These are phyloP conservation scores for Rheum nobile DNA, from an alignment of 148 eudicot genomes.

Conservation along the genomic window DNA sequence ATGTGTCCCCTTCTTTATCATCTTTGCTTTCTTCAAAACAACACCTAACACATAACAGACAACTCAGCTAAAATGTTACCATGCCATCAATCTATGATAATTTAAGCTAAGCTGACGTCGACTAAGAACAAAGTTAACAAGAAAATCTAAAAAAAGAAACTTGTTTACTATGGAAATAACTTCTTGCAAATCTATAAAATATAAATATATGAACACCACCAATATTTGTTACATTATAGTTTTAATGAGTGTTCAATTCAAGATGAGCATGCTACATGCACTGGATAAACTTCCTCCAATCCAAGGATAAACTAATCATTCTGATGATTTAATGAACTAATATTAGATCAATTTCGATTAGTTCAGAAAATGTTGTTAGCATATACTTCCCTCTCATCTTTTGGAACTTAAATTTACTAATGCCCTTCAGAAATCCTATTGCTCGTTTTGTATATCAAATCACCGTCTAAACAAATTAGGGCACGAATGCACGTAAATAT, in stretches of 20 bases:
- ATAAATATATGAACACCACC: neutral
- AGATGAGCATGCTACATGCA: neutral
- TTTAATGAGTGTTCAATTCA: neutral
- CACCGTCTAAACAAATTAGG: neutral
- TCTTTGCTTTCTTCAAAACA: constrained; percentile 68
- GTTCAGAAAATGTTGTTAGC: neutral
- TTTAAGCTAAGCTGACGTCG: neutral
- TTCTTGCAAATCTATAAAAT: neutral
- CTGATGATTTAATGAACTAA: neutral
- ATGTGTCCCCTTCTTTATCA: constrained; percentile 58
- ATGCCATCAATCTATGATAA: neutral
- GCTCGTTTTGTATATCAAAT: neutral
- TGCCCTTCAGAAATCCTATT: neutral
- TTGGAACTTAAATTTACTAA: neutral
- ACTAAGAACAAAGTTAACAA: neutral
- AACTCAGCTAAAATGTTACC: constrained; percentile 5
- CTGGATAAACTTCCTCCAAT: neutral
- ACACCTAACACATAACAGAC: constrained; percentile 37
- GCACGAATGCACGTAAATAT: neutral
- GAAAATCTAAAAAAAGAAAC: neutral
- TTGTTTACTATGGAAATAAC: neutral
- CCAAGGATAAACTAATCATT: neutral
- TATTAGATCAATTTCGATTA: neutral
- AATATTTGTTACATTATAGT: neutral
- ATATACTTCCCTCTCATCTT: neutral